Evolutionary conservation across 2,329 filamentous ascomycete species (phyloP).

Genomic region (Fusarium verticillioides): DNA sequence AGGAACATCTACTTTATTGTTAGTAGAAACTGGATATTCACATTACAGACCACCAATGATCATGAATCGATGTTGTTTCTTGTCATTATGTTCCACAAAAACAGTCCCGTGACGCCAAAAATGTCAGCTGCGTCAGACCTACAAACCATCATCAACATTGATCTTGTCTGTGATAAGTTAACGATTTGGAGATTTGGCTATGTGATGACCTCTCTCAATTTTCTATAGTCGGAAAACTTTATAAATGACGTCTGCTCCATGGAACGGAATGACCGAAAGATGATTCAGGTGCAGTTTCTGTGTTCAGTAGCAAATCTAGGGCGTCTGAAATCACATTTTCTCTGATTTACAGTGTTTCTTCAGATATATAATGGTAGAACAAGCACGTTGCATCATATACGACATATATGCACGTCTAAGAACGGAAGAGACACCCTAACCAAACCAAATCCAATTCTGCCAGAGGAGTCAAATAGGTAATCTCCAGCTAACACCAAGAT

Average conservation of each 20-base stretch:
- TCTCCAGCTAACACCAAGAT: too few species aligned
- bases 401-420: too few species aligned
- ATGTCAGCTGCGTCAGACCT: too few species aligned
- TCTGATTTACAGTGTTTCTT: background rate
- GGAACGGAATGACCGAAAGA: too few species aligned
- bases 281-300: background rate
- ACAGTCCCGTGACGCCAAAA: background rate
- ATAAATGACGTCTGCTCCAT: background rate
- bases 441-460: background rate
- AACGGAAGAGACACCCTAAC: background rate
- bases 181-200: too few species aligned
- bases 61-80: rapidly evolving
- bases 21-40: rapidly evolving
- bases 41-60: rapidly evolving
- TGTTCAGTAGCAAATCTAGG: rapidly evolving
- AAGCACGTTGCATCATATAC: too few species aligned
- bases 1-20: background rate
- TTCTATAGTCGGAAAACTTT: too few species aligned
- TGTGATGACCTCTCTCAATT: too few species aligned
- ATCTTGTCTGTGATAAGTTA: background rate
- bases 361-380: background rate
- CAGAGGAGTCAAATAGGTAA: background rate
- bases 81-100: background rate
- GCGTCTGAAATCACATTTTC: rapidly evolving
- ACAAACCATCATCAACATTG: rapidly evolving